Evolutionary conservation across 495 filamentous ascomycete genomes (phyloP).

Genomic region (Cudoniella acicularis): DNA sequence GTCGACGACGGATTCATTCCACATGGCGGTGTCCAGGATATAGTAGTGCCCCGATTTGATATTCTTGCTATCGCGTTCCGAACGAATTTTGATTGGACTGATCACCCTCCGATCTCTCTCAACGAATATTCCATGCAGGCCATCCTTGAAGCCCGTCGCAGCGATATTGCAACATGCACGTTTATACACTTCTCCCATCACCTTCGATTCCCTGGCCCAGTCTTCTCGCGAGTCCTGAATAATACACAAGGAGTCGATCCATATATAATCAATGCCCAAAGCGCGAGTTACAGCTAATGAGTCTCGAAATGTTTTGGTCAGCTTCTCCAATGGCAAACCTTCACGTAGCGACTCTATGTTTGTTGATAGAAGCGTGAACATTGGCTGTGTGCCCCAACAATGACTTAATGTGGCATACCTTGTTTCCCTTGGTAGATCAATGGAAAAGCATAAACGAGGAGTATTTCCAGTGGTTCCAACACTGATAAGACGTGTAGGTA

Average conservation of each 20-base stretch:
- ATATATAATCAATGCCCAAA: neutral
- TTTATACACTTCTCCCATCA: neutral
- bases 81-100: neutral
- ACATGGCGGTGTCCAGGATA: neutral
- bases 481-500: too few species aligned
- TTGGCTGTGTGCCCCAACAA: neutral
- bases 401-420: neutral
- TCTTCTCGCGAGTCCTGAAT: neutral
- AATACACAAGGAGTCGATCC: neutral
- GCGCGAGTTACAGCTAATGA: neutral
- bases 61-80: neutral
- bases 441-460: too few species aligned
- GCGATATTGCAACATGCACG: neutral
- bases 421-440: too few species aligned
- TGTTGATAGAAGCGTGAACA: neutral
- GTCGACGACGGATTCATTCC: neutral
- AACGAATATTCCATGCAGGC: neutral
- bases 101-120: neutral
- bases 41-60: neutral
- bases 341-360: neutral
- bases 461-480: too few species aligned
- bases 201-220: neutral
- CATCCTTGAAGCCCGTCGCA: neutral
- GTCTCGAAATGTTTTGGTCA: neutral
- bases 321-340: neutral